Evolutionary conservation across 306 rosid genomes (phyloP).

Genomic region (Astragalus membranaceus): DNA sequence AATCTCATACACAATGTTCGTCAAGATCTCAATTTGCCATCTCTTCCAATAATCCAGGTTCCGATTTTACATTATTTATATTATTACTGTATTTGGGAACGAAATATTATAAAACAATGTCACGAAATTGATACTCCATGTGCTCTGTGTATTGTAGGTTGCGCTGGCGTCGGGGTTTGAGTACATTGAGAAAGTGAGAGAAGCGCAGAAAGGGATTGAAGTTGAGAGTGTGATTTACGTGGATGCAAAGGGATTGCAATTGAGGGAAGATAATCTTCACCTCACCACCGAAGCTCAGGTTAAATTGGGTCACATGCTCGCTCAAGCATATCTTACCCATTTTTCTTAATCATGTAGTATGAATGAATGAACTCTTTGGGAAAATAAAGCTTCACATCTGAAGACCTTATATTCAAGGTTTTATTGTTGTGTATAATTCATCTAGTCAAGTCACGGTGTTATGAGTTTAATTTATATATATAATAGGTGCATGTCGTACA

Average conservation of each 20-base stretch:
- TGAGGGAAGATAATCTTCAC: slow-evolving; percentile 66
- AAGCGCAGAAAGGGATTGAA: slow-evolving; percentile 48
- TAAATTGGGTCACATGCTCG: slow-evolving; percentile 63
- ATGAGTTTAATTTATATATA: too few relatives aligned
- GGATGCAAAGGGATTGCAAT: slow-evolving; percentile 66
- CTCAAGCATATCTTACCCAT: slow-evolving; percentile 43
- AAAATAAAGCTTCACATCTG: too few relatives aligned
- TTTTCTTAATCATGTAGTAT: too few relatives aligned
- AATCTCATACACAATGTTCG: slow-evolving; percentile 53
- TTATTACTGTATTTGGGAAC: too few relatives aligned
- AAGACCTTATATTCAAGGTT: too few relatives aligned
- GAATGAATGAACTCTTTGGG: too few relatives aligned
- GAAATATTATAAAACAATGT: too few relatives aligned
- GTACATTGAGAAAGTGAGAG: slow-evolving; percentile 57
- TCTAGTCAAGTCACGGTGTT: too few relatives aligned
- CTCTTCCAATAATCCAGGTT: slow-evolving; percentile 84
- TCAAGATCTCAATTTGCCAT: slow-evolving; percentile 47
- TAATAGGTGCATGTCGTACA: too few relatives aligned
- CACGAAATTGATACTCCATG: not conserved
- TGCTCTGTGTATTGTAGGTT: slow-evolving; percentile 29
- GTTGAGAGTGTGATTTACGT: slow-evolving; percentile 52
- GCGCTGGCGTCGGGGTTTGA: slow-evolving; percentile 53
- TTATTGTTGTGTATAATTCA: too few relatives aligned
- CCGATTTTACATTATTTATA: too few relatives aligned
- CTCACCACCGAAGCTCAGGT: slow-evolving; percentile 56